A percentile compares a stretch with the other conserved stretches of the same genome.
These are phyloP conservation scores for Cicer chorassanicum DNA, from an alignment of 306 rosid genomes.

Conservation along the genomic window DNA sequence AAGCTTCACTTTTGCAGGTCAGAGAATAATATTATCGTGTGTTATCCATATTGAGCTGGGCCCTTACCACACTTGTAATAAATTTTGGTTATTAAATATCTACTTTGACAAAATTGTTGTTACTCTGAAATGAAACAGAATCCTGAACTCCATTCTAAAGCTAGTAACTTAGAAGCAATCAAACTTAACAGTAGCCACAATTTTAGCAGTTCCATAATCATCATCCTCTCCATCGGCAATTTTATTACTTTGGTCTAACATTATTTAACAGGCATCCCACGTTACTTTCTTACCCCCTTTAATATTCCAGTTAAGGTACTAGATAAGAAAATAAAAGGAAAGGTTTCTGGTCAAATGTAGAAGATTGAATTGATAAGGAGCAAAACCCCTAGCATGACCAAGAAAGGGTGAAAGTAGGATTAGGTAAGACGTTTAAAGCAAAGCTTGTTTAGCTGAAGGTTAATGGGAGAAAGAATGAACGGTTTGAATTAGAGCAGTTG, in stretches of 20 bases:
- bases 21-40: not conserved
- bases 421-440: not conserved
- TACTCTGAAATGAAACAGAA: conserved; percentile 26
- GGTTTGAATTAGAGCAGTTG: not conserved
- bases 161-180: conserved; percentile 10
- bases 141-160: conserved; percentile 10
- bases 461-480: not conserved
- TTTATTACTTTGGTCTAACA: not conserved
- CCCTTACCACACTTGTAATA: conserved; percentile 11
- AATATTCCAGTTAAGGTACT: not conserved
- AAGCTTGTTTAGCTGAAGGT: not conserved
- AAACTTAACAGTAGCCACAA: not conserved
- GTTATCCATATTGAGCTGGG: not conserved
- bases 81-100: conserved; percentile 10
- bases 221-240: conserved; percentile 4
- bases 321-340: conserved; percentile 6
- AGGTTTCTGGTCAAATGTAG: not conserved
- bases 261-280: not conserved
- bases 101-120: conserved; percentile 7
- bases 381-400: not conserved
- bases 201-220: conserved; percentile 15
- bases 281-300: not conserved
- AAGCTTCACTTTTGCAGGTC: conserved; percentile 22
- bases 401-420: not conserved
- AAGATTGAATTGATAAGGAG: not conserved